Base-by-base conservation (phyloP, 176 grass and related monocot species). In the Coix lacrymajobi region DNA sequence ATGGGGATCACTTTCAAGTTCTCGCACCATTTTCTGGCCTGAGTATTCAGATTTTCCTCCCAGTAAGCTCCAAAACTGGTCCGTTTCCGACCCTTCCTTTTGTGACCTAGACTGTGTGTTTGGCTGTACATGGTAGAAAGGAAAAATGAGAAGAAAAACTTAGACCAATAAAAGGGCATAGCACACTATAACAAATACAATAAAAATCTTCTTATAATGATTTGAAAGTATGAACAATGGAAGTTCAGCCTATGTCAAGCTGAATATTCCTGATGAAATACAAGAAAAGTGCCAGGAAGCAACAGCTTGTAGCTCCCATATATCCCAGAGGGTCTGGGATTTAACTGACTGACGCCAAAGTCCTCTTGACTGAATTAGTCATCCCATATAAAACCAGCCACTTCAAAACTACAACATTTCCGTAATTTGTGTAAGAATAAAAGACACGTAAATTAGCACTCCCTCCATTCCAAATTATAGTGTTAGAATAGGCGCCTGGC, bases 41-140 rank as follows among this genome's bases (percentile, higher is more conserved):
- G 89, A 79, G 72, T 94, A 97, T 80, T 97, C 94, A 61, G 83
- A 78, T 92, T 92, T 97, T 61, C 91, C 89, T 57, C 92, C 94
- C 57, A 97, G 85, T 70, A 97, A 85, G 64, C 80, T 94, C 94
- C 94, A 97, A 84, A 97, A 97, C 22, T 92, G 92, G 39, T 97
- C 92, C 24, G 83, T 94, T 88, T 97, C 92, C 86, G 87, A 88
- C 44, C 92, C 94, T 86, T 97, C 94, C 80, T 90, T 97, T 72
- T 94, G 94, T 28, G 89, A 83, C 71, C 81, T 94, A 2, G 90
- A 84, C 69, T 92, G 93, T 28, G 81, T 39, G 69, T 96, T 92
- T 66, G 93, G 90, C 93, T 96, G 84, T 17, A 82, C 70, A 86
- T 57, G 71, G 66, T 34, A 71, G 32, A 85, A 85, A 80, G 41